Evolutionary conservation across 345 rosid genomes (phyloP), one percentile per base, ranked within the genome.

Genomic region (Excoecaria agallocha): DNA sequence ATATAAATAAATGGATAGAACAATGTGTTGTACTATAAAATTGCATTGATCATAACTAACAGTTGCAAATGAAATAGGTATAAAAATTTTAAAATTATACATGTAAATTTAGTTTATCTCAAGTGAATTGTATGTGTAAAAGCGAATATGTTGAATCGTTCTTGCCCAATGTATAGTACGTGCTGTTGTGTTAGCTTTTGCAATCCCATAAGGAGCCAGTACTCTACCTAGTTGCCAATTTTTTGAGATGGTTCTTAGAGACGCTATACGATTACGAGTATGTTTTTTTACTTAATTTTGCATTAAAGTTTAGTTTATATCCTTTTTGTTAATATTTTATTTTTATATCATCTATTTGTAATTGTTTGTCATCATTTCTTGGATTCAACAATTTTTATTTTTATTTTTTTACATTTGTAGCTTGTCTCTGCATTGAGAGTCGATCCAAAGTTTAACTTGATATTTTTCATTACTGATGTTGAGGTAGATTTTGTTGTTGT

Each of bases 211-310:
- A 83, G 67, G 71, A 74, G 78, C 80, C 83, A 72, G 25, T 67
- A 82, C 79, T 75, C 82, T 78, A 63, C 80, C 79, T 77, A 81
- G 45, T 63, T 86, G 77, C 84, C 82, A 85, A 79, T 79, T 79
- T n/a, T 82, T 80, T 57, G 81, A 69, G 39, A 77, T 73, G 50
- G 75, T 77, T 82, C 89, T 92, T 57, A 86, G 94, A 9, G 95
- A 90, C 85, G 93, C 96, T 81, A 77, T 88, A 70, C 80, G 82
- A 69, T 83, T 94, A 82, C 93, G 88, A 93, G 98, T 94, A 80
- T 79, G 76, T 74, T 72, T 41, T 78, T 35, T 76, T 41, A 62
- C 68, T 41, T 55, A 59, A 16, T 75, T 50, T 63, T 63, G 11
- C n/a, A n/a, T n/a, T n/a, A 46, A 37, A 9, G 7, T 5, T 37